phyloP scores from a whole-genome alignment of 73 alveolate species.

The Breviolum minutum region DNA sequence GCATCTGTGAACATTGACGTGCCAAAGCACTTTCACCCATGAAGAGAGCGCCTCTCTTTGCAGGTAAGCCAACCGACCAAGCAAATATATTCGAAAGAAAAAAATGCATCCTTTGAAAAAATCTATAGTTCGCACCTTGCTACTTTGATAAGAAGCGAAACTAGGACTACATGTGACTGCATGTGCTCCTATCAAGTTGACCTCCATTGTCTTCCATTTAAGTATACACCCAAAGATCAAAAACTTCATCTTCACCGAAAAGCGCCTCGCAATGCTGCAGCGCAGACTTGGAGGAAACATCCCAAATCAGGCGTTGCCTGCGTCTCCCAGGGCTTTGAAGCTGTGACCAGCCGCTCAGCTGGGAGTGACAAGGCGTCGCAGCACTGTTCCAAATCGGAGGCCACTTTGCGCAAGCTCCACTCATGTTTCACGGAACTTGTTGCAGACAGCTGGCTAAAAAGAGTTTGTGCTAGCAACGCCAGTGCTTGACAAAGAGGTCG shows the following conservation, averaged over 20 bases:
- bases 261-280: background rate
- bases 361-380: background rate
- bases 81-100: too few species aligned
- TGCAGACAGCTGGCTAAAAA: background rate
- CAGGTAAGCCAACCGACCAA: too few species aligned
- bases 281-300: background rate
- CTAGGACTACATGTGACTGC: background rate
- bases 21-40: conserved; percentile 52
- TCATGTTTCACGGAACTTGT: background rate
- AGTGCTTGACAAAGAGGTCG: background rate
- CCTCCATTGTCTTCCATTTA: background rate
- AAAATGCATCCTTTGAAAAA: too few species aligned
- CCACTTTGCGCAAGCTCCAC: background rate
- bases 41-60: conserved; percentile 29
- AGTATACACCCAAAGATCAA: background rate
- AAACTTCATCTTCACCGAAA: background rate
- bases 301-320: background rate
- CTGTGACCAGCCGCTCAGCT: background rate
- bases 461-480: conserved; percentile 10
- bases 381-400: background rate
- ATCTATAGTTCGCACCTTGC: too few species aligned
- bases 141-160: background rate
- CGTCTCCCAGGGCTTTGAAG: background rate
- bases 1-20: conserved; percentile 23
- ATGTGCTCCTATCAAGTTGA: too few species aligned